A percentile compares a stretch with the other conserved stretches of the same genome.
These are phyloP conservation scores for Kalanchoe fedtschenkoi DNA, from an alignment of 164 flowering plant genomes.

Conservation along the genomic window DNA sequence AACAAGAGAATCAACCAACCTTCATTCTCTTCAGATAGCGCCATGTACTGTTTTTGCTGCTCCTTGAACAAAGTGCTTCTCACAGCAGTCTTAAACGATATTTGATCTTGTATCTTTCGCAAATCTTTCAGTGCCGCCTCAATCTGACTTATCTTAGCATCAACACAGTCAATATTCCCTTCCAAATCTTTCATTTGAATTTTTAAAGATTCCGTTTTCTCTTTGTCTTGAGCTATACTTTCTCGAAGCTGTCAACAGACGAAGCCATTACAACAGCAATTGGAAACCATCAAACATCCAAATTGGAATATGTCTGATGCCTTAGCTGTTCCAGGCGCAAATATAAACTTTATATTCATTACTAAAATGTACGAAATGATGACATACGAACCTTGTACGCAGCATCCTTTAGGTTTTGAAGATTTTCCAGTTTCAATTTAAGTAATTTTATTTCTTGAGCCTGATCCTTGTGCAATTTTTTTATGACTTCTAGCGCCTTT, in stretches of 20 bases:
- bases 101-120: slow-evolving; percentile 51
- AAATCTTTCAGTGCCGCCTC: slow-evolving; percentile 55
- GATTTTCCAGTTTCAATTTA: slow-evolving; percentile 81
- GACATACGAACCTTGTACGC: slow-evolving; percentile 63
- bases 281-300: neutral
- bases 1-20: slow-evolving; percentile 37
- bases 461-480: slow-evolving; percentile 98
- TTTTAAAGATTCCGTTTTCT: slow-evolving; percentile 46
- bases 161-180: slow-evolving; percentile 39
- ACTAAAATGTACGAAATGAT: neutral
- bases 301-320: neutral
- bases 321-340: neutral
- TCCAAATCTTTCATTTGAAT: slow-evolving; percentile 67
- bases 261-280: slow-evolving; percentile 1
- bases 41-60: slow-evolving; percentile 59
- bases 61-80: slow-evolving; percentile 57
- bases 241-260: slow-evolving; percentile 38
- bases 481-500: slow-evolving; percentile 93
- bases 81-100: slow-evolving; percentile 49
- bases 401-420: slow-evolving; percentile 85
- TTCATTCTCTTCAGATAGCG: slow-evolving; percentile 77
- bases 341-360: neutral
- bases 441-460: slow-evolving; percentile 88
- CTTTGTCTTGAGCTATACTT: slow-evolving; percentile 74
- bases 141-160: slow-evolving; percentile 47